Evolutionary conservation across 805 yeast genomes (phyloP), one percentile per base, ranked within the genome.

Genomic region (Trichomonascus vanleenenianus): DNA sequence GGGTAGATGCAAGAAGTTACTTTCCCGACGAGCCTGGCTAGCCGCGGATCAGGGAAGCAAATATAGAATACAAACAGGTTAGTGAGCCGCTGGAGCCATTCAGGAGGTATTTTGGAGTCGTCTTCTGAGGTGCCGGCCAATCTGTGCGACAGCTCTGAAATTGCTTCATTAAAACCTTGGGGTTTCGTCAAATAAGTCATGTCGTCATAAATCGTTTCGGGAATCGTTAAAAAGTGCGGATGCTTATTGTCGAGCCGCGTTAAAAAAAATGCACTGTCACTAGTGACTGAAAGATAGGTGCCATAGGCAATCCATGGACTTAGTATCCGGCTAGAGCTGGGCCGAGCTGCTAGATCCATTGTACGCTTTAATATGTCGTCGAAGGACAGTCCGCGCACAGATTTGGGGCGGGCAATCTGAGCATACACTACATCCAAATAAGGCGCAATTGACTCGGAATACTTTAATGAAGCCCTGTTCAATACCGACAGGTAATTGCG

Each of bases 1-100:
- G 51, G 56, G 38, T 49, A 51, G 3, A 51, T 15, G 19, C 33
- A 15, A 3, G 53, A 39, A 41, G 52, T 14, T 1, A 53, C 20
- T 11, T 48, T 39, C 30, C 50, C 36, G 8, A 53, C 41, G 7
- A 48, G 47, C 12, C 34, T 39, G 8, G 49, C 51, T 19, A 50
- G 40, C 30, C 49, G 41, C 2, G 39, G 33, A 30, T 50, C 54
- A 1, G 55, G 56, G 30, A 18, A 34, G 7, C 46, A 15, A 19
- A 42, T 32, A 30, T 52, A 53, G 19, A 22, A 22, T 22, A 22
- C 27, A 22, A 22, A 22, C 27, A 22, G 27, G 27, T 22, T 22
- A 22, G 27, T 5, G 27, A 22, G 27, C 8, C 27, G 4, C 8
- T 22, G 27, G 27, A 22, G 36, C 7, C 18, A n/a, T 33, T 9